These are phyloP conservation scores for Acacia concinna DNA, from an alignment of 331 rosid species.

Conservation along the genomic window DNA sequence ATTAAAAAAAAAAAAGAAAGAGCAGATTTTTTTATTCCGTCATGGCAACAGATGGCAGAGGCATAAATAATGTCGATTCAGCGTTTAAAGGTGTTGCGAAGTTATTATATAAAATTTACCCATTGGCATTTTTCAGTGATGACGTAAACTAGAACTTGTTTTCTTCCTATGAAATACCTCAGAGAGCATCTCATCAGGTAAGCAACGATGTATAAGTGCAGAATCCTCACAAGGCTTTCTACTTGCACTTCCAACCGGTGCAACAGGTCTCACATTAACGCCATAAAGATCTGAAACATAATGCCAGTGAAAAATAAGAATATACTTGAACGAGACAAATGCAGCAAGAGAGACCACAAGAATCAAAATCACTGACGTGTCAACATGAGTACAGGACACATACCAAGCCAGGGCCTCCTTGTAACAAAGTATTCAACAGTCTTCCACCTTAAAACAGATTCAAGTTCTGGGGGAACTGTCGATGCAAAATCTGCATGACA, in stretches of 20 bases:
- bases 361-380: background rate
- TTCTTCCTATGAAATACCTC: constrained; percentile 58
- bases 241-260: constrained; percentile 88
- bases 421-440: constrained; percentile 71
- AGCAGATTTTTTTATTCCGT: background rate
- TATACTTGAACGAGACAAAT: constrained; percentile 4
- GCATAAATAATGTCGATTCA: background rate
- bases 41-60: background rate
- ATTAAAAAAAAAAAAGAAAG: background rate
- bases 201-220: constrained; percentile 63
- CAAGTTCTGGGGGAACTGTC: constrained; percentile 68
- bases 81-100: background rate
- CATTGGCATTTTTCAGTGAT: background rate
- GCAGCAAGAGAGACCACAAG: constrained; percentile 2
- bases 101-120: background rate
- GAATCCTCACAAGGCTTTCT: constrained; percentile 73
- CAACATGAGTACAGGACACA: background rate
- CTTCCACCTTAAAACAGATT: constrained; percentile 73
- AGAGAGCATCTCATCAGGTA: constrained; percentile 87
- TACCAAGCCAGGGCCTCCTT: constrained; percentile 99
- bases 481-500: constrained; percentile 60
- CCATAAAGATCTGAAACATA: constrained; percentile 90
- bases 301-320: constrained; percentile 42
- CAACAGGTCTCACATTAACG: constrained; percentile 90
- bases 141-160: background rate